Percentiles rank a stretch among this genome's conserved stretches.
phyloP scores from a whole-genome alignment of 306 rosid species.

The Abrus pulchellus region DNA sequence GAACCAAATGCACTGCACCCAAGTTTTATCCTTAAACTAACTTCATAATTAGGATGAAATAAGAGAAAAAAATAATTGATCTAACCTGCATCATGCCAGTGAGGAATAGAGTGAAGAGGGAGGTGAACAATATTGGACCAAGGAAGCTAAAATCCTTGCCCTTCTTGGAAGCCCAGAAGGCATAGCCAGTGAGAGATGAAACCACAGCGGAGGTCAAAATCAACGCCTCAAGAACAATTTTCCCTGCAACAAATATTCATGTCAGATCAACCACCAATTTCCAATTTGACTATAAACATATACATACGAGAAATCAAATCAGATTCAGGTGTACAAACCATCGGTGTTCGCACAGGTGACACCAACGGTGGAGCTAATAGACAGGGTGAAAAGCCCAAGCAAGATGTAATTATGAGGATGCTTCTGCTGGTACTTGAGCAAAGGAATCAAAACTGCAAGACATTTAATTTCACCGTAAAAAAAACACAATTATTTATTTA shows the following conservation, averaged over 20 bases:
- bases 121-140: constrained; percentile 88
- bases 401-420: constrained; percentile 85
- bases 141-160: constrained; percentile 99
- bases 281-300: too few relatives aligned
- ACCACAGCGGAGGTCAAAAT: constrained; percentile 90
- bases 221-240: constrained; percentile 93
- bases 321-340: constrained; percentile 53
- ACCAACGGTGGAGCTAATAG: constrained; percentile 87
- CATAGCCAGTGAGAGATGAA: constrained; percentile 80
- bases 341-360: constrained; percentile 86
- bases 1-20: too few relatives aligned
- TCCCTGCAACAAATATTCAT: constrained; percentile 61
- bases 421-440: constrained; percentile 83
- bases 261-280: not conserved
- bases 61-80: not conserved
- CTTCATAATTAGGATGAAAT: not conserved
- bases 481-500: too few relatives aligned
- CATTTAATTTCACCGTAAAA: too few relatives aligned
- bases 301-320: too few relatives aligned
- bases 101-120: constrained; percentile 70
- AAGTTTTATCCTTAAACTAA: too few relatives aligned
- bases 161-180: constrained; percentile 98
- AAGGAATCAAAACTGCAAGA: constrained; percentile 84
- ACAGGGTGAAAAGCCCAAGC: constrained; percentile 86
- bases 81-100: constrained; percentile 89